Base-by-base conservation (phyloP, 768 basidiomycete genomes). In the Trametes maxima region DNA sequence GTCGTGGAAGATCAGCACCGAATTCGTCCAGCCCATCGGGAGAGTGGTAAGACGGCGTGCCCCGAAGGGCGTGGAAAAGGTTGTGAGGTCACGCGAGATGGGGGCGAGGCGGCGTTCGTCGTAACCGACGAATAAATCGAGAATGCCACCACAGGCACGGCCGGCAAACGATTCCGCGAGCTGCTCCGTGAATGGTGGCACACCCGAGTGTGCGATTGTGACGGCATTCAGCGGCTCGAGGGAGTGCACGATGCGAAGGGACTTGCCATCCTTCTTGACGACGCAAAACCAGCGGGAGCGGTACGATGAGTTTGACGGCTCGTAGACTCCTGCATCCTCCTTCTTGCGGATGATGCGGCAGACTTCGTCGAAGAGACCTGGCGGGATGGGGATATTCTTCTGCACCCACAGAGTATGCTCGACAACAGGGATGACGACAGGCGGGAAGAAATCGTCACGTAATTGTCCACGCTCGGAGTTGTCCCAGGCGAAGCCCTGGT, bases 221-320 rank as follows among this genome's bases (percentile, higher is more conserved):
- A 65, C 64, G 13, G 64, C 57, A 17, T 65, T 65, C 33, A 73
- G 68, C 0, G 69, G 68, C 21, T 73, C 70, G 0, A 73, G 57
- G 14, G 70, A 58, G 21, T 73, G 72, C 0, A 73, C 69, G 1
- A 72, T 58, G 0, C 62, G 49, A 0, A 73, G 62, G 0, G 59
- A 17, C 8, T 65, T 66, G 0, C 70, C 63, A 17, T 68, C 65
- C 42, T 74, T 72, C 57, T 74, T 74, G 5, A 60, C 45, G 0
- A 80, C 74, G 33, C 72, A 75, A 52, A 80, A 82, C 78, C 76
- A 80, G 8, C 71, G 55, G 0, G 75, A 76, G 0, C 75, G 66
- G 28, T 82, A 82, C 0, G 77, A 77, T 0, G 72, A 72, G 37
- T 78, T 72, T 0, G 73, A 77, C 0, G 70, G 74, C 63, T 82